phyloP scores from a whole-genome alignment of 1,284 basidiomycete species.

The Irpex sp. region DNA sequence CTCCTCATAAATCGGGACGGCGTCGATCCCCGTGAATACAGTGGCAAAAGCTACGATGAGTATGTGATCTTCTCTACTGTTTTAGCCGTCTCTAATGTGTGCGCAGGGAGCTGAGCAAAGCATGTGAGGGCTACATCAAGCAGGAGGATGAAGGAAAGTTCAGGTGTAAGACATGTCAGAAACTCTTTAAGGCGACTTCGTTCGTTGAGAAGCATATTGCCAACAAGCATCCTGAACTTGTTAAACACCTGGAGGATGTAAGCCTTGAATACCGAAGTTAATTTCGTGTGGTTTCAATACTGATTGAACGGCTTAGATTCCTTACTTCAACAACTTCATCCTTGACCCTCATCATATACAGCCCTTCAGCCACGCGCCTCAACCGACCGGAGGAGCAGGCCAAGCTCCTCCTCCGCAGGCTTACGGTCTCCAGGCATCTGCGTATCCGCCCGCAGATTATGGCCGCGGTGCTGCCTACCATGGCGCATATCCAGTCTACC shows the following conservation, averaged over 20 bases:
- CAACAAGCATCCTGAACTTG: constrained; percentile 83
- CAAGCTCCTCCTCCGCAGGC: constrained; percentile 76
- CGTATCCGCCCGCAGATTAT: constrained; percentile 41
- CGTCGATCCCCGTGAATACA: constrained; percentile 83
- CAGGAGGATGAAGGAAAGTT: constrained; percentile 95
- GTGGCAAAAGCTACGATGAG: constrained; percentile 88
- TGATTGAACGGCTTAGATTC: constrained; percentile 48
- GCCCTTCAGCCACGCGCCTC: constrained; percentile 76
- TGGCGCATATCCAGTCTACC: constrained; percentile 6
- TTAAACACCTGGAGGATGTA: constrained; percentile 77
- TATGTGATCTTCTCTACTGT: constrained; percentile 36
- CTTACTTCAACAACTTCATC: constrained; percentile 90
- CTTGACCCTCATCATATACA: constrained; percentile 90
- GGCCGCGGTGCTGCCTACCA: constrained; percentile 24
- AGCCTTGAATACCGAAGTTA: constrained; percentile 10
- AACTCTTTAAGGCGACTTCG: constrained; percentile 92
- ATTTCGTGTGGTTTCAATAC: constrained; percentile 1
- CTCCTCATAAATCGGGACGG: constrained; percentile 71
- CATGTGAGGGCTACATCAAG: constrained; percentile 77
- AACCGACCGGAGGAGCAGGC: constrained; percentile 48
- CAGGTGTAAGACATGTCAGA: constrained; percentile 91
- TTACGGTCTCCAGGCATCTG: constrained; percentile 66
- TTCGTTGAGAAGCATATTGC: constrained; percentile 95
- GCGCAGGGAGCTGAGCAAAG: constrained; percentile 74
- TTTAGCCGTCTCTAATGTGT: constrained; percentile 8